Conservation (phyloP, 2,329 filamentous ascomycete genomes). For the Blumeriella jaapii region DNA sequence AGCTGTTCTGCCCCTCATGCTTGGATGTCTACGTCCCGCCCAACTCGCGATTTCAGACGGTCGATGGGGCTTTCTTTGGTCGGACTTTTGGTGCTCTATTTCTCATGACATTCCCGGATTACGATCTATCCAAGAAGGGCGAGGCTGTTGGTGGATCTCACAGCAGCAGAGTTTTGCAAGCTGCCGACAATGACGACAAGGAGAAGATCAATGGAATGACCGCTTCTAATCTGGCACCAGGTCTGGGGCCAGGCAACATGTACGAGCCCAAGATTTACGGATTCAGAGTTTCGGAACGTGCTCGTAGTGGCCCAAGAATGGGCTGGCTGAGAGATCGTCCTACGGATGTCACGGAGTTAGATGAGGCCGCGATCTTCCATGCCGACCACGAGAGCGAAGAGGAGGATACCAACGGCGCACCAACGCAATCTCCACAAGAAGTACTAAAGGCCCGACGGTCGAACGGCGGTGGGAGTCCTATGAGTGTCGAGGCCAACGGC, state of each 20-base stretch:
- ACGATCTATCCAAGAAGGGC: conserved; percentile 70
- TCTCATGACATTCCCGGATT: conserved; percentile 96
- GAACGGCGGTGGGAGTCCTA: conserved; percentile 24
- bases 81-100: conserved; percentile 95
- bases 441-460: conserved; percentile 11
- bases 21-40: conserved; percentile 95
- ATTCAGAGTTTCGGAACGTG: conserved; percentile 84
- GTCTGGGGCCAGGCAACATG: conserved; percentile 69
- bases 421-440: conserved; percentile 8
- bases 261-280: conserved; percentile 97
- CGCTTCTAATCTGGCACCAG: conserved; percentile 76
- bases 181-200: conserved; percentile 31
- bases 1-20: conserved; percentile 94
- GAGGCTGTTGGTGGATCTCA: conserved; percentile 38
- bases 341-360: conserved; percentile 65
- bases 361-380: conserved; percentile 56
- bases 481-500: conserved; percentile 24
- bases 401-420: conserved; percentile 29
- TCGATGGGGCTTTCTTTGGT: conserved; percentile 96
- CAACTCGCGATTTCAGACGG: conserved; percentile 93
- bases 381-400: conserved; percentile 47
- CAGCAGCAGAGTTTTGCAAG: conserved; percentile 25
- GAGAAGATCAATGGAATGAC: conserved; percentile 74
- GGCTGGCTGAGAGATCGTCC: conserved; percentile 89
- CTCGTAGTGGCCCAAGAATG: conserved; percentile 87